phyloP scores from a whole-genome alignment of 305 asterid species.

The Fraxinus sp. region DNA sequence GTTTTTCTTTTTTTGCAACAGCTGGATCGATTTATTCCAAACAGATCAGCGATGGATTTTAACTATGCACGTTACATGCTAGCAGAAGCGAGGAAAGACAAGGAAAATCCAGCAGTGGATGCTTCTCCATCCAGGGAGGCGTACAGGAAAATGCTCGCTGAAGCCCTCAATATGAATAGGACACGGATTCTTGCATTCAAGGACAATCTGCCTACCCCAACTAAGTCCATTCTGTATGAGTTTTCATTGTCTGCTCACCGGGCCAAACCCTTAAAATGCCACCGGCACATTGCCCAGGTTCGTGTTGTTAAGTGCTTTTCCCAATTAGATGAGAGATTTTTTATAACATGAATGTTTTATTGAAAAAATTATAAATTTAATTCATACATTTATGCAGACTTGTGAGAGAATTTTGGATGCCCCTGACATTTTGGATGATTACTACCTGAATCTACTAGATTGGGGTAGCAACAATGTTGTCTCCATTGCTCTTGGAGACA shows the following conservation, averaged over 20 bases:
- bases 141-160: conserved; percentile 80
- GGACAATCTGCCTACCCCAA: conserved; percentile 76
- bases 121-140: conserved; percentile 83
- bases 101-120: conserved; percentile 61
- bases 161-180: conserved; percentile 79
- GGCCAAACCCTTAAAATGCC: conserved; percentile 55
- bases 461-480: conserved; percentile 90
- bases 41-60: conserved; percentile 88
- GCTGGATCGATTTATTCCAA: conserved; percentile 96
- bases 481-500: conserved; percentile 79
- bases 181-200: conserved; percentile 78
- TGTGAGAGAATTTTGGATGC: conserved; percentile 93
- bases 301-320: background rate
- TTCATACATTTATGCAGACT: conserved; percentile 52
- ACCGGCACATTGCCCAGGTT: conserved; percentile 68
- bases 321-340: background rate
- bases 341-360: background rate
- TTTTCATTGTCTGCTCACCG: conserved; percentile 43
- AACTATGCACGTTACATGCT: conserved; percentile 87
- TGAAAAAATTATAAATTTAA: background rate
- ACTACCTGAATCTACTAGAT: conserved; percentile 75
- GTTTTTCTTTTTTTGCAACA: conserved; percentile 24
- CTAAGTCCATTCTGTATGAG: conserved; percentile 59
- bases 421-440: conserved; percentile 81
- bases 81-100: conserved; percentile 73